These are phyloP conservation scores for Stylosanthes scabra DNA, from an alignment of 331 rosid species.

Conservation along the genomic window DNA sequence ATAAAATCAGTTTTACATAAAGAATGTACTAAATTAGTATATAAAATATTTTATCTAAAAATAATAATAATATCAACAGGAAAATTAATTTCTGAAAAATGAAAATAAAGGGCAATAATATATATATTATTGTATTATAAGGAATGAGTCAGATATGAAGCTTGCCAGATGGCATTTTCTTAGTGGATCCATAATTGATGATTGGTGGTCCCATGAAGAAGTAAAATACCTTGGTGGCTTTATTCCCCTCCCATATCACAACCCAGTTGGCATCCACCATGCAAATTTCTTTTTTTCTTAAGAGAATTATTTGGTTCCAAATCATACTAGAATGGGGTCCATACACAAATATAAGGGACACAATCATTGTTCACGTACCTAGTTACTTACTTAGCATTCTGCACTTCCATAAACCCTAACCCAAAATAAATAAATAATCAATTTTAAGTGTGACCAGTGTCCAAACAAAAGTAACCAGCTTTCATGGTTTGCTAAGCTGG, in stretches of 20 bases:
- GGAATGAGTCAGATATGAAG: conserved; percentile 29
- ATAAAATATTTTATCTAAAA: neutral
- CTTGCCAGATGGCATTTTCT: conserved; percentile 47
- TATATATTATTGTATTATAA: too few relatives aligned
- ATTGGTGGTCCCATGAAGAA: conserved; percentile 64
- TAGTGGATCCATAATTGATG: conserved; percentile 43
- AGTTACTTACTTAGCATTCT: neutral
- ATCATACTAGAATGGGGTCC: conserved; percentile 52
- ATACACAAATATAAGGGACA: conserved; percentile 36
- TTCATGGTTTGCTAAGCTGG: conserved; percentile 68
- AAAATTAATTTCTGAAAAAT: too few relatives aligned
- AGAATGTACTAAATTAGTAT: too few relatives aligned
- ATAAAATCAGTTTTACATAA: too few relatives aligned
- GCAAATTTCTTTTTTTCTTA: conserved; percentile 30
- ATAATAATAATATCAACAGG: neutral
- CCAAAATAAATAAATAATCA: conserved; percentile 25
- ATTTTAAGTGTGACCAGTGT: conserved; percentile 34
- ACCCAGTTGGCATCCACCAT: conserved; percentile 80
- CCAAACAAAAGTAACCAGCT: conserved; percentile 79
- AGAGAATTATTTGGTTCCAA: conserved; percentile 24
- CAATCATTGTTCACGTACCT: conserved; percentile 42
- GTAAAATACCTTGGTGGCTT: conserved; percentile 49
- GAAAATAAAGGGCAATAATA: too few relatives aligned
- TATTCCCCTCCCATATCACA: conserved; percentile 62
- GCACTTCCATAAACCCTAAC: conserved; percentile 10